Conservation (phyloP, 441 rosid species). For the Metrosideros polymorpha region DNA sequence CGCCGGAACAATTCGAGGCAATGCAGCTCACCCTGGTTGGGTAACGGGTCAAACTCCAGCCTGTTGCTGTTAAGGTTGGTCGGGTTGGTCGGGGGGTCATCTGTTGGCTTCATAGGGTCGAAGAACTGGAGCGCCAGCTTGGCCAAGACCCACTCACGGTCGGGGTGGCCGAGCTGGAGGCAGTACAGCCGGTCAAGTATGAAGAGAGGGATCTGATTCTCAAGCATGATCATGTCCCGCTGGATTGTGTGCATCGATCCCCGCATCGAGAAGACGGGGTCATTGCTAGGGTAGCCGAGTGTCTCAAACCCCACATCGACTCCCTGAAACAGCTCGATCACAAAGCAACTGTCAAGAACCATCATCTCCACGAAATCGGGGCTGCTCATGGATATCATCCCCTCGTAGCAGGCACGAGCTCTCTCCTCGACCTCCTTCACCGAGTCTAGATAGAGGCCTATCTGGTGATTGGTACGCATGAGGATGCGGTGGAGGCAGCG, state of each 20-base stretch:
- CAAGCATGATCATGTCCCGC: background rate
- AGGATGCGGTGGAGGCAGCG: background rate
- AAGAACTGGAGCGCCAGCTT: background rate
- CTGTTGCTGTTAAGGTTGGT: too few species aligned
- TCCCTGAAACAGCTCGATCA: background rate
- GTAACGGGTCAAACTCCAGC: background rate
- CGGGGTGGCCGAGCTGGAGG: background rate
- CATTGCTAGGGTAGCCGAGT: background rate
- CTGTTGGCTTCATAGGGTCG: too few species aligned
- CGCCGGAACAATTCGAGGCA: background rate
- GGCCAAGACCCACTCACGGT: background rate
- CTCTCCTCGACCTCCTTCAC: background rate
- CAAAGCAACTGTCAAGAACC: background rate
- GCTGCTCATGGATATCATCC: background rate
- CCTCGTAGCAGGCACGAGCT: background rate
- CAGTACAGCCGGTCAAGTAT: background rate
- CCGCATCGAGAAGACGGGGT: background rate
- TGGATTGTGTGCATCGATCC: background rate
- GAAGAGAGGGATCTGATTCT: background rate
- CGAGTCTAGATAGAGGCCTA: background rate
- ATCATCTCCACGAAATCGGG: background rate
- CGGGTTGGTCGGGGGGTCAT: too few species aligned
- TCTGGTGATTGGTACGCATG: accelerated
- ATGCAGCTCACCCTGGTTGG: background rate
- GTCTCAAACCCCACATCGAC: background rate